Conservation (phyloP, 768 basidiomycete genomes). For the Rhodotorula toruloides region DNA sequence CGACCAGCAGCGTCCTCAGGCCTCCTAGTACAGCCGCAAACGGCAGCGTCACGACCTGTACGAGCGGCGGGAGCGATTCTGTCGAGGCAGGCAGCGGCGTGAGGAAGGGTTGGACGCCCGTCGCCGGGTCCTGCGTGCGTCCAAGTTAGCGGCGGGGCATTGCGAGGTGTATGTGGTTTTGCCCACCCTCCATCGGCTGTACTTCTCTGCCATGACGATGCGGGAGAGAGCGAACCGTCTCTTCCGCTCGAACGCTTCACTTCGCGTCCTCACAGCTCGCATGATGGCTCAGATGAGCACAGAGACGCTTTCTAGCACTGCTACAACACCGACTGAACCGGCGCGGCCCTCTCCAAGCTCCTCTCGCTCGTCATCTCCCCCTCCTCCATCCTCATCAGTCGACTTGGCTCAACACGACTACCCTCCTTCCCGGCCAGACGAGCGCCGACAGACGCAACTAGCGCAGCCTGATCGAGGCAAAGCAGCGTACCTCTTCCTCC, state of each 20-base stretch:
- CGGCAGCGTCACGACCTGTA: not conserved
- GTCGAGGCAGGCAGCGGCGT: slow-evolving; percentile 7
- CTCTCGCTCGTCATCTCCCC: not conserved
- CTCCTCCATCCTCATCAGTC: not conserved
- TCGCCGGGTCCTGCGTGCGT: slow-evolving; percentile 14
- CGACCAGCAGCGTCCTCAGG: not conserved
- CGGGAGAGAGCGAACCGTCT: too few relatives aligned
- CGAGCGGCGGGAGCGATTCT: not conserved
- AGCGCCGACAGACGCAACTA: not conserved
- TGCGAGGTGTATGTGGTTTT: fast-evolving
- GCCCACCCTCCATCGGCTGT: not conserved
- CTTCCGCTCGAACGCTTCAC: too few relatives aligned
- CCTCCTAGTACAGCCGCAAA: not conserved
- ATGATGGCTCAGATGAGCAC: not conserved
- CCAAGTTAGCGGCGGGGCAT: not conserved
- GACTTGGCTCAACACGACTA: not conserved
- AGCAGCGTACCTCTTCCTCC: slow-evolving; percentile 17
- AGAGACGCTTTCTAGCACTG: not conserved
- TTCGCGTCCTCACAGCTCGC: too few relatives aligned
- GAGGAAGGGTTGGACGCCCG: slow-evolving; percentile 33
- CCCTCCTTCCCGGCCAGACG: not conserved
- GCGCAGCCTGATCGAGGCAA: not conserved
- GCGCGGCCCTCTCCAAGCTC: too few relatives aligned
- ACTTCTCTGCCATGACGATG: slow-evolving; percentile 1
- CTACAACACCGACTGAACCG: too few relatives aligned